Evolutionary conservation across 805 yeast genomes (phyloP), one percentile per base, ranked within the genome.

Genomic region (Lipomyces orientalis): DNA sequence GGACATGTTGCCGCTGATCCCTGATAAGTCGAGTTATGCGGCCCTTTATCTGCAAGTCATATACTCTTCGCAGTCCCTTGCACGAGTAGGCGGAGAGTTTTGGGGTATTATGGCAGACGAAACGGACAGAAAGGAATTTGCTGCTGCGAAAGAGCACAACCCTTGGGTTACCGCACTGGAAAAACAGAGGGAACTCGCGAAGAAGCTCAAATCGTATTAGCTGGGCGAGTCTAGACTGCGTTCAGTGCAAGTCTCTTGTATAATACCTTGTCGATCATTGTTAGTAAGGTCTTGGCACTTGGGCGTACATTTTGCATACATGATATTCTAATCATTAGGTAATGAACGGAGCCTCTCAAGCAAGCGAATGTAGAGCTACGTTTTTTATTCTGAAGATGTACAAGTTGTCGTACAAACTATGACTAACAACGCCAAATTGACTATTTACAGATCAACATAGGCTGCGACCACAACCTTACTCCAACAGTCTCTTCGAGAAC

Each of bases 1-100:
- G 51, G 64, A 72, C 63, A 62, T 68, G 12, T 70, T 75, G 12
- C 80, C 79, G 5, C 62, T 62, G 14, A 68, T 81, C 43, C 66
- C 74, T 1, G 80, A 78, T 57, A 63, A 70, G 12, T 64, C 76
- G 16, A 73, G 74, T 12, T 65, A 75, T 39, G 90, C 90, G 65
- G 90, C 94, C 0, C 80, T 93, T 29, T 85, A 93, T 71, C 79
- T 94, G 43, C 99, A 94, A 78, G 79, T 93, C 51, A 87, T 91
- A 0, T 94, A 93, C 79, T 91, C 97, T 71, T 89, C 97, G n/a
- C 92, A 90, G 75, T 88, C 97, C 49, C 81, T 94, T 62, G 88
- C 90, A 0, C 81, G 93, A 69, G 85, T 86, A 25, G 89, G 90
- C 14, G 86, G 86, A 2, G 91, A 90, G 73, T 90, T 91, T 76